A percentile compares a stretch with the other conserved stretches of the same genome.
Evolutionary conservation across 306 rosid genomes (phyloP).

Genomic region (Medicago arabica): DNA sequence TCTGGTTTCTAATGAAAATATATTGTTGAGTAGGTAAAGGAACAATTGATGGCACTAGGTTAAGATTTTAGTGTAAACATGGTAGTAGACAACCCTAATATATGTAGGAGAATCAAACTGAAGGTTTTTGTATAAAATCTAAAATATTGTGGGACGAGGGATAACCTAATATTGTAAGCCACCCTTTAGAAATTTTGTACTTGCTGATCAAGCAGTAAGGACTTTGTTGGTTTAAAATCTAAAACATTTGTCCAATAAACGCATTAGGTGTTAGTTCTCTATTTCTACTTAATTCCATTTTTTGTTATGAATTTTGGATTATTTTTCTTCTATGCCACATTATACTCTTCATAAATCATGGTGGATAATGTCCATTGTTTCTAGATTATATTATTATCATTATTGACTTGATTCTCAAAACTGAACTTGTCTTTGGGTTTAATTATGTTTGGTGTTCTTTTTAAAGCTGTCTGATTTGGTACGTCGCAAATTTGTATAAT

Average conservation of each 20-base stretch:
- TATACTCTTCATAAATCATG: conserved; percentile 11
- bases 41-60: not conserved
- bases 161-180: not conserved
- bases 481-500: conserved; percentile 31
- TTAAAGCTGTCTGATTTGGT: conserved; percentile 16
- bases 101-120: not conserved
- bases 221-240: conserved; percentile 28
- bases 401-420: conserved; percentile 21
- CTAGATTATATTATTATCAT: conserved; percentile 29
- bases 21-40: conserved; percentile 26
- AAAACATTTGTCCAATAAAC: not conserved
- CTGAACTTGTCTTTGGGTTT: not conserved
- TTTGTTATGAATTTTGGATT: not conserved
- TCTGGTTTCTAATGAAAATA: conserved; percentile 6
- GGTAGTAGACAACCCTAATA: not conserved
- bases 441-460: conserved; percentile 22
- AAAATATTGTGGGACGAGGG: not conserved
- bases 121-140: not conserved
- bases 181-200: conserved; percentile 3
- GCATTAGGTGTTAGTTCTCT: not conserved
- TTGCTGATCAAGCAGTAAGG: conserved; percentile 28
- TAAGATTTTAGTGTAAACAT: conserved; percentile 26
- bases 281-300: not conserved
- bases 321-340: not conserved
- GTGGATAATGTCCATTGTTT: conserved; percentile 8